Evolutionary conservation across 2,329 filamentous ascomycete genomes (phyloP).

Genomic region (Sclerotinia trifoliorum): DNA sequence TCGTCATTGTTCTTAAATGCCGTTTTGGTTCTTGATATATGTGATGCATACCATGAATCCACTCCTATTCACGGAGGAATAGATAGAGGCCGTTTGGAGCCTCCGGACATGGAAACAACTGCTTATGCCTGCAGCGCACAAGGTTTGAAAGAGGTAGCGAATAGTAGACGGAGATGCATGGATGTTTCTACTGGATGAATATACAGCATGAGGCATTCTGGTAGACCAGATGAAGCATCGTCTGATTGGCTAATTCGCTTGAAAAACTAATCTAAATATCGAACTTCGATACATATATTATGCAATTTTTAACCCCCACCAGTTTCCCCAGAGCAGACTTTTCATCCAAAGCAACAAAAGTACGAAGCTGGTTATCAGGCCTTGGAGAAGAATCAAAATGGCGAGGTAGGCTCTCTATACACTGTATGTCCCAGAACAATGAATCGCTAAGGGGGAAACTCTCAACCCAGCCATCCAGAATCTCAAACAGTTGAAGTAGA

Average conservation of each 20-base stretch:
- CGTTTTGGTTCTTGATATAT: not conserved
- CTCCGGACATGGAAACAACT: not conserved
- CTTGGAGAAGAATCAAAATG: not conserved
- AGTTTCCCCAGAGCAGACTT: not conserved
- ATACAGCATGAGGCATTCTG: not conserved
- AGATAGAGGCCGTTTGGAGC: not conserved
- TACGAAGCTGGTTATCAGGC: not conserved
- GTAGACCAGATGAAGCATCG: not conserved
- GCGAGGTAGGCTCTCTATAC: slow-evolving; percentile 6
- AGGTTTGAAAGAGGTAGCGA: not conserved
- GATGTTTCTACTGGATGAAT: not conserved
- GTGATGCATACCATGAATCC: not conserved
- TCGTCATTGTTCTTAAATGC: not conserved
- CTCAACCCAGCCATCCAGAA: slow-evolving; percentile 20
- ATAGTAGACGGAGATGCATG: slow-evolving; percentile 1
- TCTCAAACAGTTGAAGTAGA: slow-evolving; percentile 48
- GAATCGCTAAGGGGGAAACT: slow-evolving; percentile 2
- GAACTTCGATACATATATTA: not conserved
- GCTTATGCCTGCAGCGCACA: not conserved
- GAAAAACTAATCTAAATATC: not conserved
- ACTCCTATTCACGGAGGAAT: slow-evolving; percentile 3
- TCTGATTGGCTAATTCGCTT: slow-evolving; percentile 6
- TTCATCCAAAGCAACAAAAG: not conserved
- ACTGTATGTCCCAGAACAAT: not conserved
- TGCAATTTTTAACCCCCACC: not conserved